These are phyloP conservation scores for Bjerkandera adusta DNA, from an alignment of 1,284 basidiomycete genomes.

Conservation along the genomic window DNA sequence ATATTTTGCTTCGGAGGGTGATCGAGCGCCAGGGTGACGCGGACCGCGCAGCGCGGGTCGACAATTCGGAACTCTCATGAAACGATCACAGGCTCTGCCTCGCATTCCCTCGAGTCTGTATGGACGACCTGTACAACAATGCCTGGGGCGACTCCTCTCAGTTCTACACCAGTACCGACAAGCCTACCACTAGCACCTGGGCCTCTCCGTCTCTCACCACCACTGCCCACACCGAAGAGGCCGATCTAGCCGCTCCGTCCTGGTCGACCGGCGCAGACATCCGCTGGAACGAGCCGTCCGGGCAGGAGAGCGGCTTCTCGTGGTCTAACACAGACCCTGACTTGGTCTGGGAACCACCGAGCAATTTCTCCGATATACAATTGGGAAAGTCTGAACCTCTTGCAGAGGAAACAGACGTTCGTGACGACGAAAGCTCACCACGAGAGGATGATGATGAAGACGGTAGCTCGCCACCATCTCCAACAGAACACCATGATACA, in stretches of 20 bases:
- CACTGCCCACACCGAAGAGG: conserved; percentile 39
- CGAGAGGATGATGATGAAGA: conserved; percentile 7
- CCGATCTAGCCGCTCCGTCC: conserved; percentile 49
- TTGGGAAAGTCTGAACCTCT: conserved; percentile 16
- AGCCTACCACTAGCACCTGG: conserved; percentile 14
- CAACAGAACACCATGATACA: not conserved
- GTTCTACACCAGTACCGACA: conserved; percentile 19
- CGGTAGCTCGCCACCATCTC: not conserved
- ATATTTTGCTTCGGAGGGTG: too few species aligned
- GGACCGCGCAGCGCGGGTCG: conserved; percentile 2
- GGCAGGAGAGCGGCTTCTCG: conserved; percentile 29
- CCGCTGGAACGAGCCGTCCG: conserved; percentile 46
- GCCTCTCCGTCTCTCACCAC: conserved; percentile 20
- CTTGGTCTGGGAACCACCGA: conserved; percentile 25
- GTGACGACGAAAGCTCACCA: not conserved
- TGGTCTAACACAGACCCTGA: conserved; percentile 28
- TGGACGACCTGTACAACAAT: conserved; percentile 72
- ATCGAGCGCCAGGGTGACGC: not conserved
- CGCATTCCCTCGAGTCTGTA: conserved; percentile 22
- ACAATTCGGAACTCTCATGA: not conserved
- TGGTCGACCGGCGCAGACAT: conserved; percentile 48
- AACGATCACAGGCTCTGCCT: not conserved
- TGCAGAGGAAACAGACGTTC: conserved; percentile 13
- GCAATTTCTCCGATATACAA: conserved; percentile 37
- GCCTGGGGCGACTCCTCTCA: conserved; percentile 54